Percentiles rank a stretch among this genome's conserved stretches.
Conservation (phyloP, 2,329 filamentous ascomycete genomes). For the Ceratocystis alfenasii region DNA sequence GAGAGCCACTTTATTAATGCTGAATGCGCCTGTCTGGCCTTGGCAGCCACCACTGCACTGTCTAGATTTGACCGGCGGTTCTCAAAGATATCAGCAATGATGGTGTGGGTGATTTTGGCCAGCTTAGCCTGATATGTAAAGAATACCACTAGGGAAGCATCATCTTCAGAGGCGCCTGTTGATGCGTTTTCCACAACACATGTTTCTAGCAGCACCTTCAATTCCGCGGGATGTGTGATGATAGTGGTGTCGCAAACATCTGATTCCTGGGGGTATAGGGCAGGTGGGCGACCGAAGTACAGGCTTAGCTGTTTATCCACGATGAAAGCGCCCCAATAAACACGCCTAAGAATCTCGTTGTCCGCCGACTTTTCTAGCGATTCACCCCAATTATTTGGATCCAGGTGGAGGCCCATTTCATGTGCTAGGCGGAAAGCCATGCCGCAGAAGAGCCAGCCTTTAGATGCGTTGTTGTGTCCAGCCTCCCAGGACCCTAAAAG, state of each 20-base stretch:
- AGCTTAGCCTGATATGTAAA: slow-evolving; percentile 39
- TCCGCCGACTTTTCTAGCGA: slow-evolving; percentile 33
- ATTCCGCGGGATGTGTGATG: slow-evolving; percentile 39
- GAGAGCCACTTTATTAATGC: slow-evolving; percentile 38
- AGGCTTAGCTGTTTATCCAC: slow-evolving; percentile 41
- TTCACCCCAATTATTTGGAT: slow-evolving; percentile 39
- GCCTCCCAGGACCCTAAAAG: slow-evolving; percentile 38
- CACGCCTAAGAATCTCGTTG: slow-evolving; percentile 37
- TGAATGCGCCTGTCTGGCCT: slow-evolving; percentile 36
- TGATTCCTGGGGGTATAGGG: slow-evolving; percentile 38
- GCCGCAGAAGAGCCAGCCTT: slow-evolving; percentile 41
- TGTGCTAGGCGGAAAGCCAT: slow-evolving; percentile 42
- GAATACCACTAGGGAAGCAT: slow-evolving; percentile 33
- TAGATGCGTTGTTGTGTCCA: slow-evolving; percentile 37
- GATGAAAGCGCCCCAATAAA: slow-evolving; percentile 41
- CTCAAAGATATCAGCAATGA: slow-evolving; percentile 41
- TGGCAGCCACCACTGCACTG: slow-evolving; percentile 33
- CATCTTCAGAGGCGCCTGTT: slow-evolving; percentile 37
- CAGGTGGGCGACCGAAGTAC: slow-evolving; percentile 40
- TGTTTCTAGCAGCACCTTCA: slow-evolving; percentile 37
- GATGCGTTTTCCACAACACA: slow-evolving; percentile 37
- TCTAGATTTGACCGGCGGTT: slow-evolving; percentile 35
- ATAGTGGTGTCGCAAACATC: slow-evolving; percentile 39
- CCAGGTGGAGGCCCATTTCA: slow-evolving; percentile 42
- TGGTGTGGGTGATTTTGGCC: slow-evolving; percentile 38